phyloP scores from a whole-genome alignment of 371 early-diverging fungal genomes.

The Batkoa obscura region DNA sequence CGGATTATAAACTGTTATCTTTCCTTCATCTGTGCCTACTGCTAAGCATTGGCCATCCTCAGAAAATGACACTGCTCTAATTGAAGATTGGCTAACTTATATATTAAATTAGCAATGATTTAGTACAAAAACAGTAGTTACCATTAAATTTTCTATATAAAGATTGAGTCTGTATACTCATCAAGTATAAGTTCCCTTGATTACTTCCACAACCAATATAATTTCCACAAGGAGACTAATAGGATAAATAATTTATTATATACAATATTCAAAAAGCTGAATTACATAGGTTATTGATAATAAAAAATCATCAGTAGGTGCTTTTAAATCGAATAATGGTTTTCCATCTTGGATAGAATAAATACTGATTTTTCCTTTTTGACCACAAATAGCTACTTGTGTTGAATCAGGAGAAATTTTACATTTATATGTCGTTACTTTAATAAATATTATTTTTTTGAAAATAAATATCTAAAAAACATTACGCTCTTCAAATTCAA shows the following conservation, averaged over 20 bases:
- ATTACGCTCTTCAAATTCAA: neutral
- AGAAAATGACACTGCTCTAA: neutral
- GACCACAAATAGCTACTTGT: neutral
- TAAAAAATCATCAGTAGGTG: neutral
- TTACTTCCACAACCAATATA: constrained; percentile 1
- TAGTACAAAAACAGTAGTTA: constrained; percentile 1
- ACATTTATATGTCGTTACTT: neutral
- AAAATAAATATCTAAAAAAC: neutral
- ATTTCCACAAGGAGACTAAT: neutral
- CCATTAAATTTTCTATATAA: neutral
- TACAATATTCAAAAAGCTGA: neutral
- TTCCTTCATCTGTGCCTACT: constrained; percentile 4
- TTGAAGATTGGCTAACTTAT: neutral
- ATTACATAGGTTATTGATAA: constrained; percentile 3
- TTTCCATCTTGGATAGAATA: constrained; percentile 1
- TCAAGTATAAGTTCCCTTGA: neutral
- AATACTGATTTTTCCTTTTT: neutral
- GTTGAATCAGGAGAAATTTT: neutral
- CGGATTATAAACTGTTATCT: constrained; percentile 3
- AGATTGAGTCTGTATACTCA: neutral
- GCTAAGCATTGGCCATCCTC: neutral
- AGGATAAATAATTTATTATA: neutral
- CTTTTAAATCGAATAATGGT: neutral
- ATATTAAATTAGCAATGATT: neutral
- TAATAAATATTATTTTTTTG: neutral